phyloP scores from a whole-genome alignment of 2,329 filamentous ascomycete genomes.

The Coniosporium tulheliwenetii region DNA sequence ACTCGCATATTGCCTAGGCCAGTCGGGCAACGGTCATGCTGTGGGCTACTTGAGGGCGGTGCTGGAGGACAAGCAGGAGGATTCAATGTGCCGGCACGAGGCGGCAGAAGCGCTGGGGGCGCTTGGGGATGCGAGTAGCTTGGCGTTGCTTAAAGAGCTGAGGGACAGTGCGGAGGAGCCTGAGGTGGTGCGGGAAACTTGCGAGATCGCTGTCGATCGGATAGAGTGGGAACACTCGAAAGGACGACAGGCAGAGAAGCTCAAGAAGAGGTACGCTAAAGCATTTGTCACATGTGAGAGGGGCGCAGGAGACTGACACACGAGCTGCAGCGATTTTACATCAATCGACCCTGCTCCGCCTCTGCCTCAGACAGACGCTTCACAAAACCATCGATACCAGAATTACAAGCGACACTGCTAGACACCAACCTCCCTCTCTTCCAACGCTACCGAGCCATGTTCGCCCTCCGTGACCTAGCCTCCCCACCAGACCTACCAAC shows the following conservation, averaged over 20 bases:
- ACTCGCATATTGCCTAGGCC: constrained; percentile 89
- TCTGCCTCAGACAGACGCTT: constrained; percentile 45
- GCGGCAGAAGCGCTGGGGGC: constrained; percentile 90
- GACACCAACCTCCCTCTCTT: constrained; percentile 71
- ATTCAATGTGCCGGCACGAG: constrained; percentile 92
- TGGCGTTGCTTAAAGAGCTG: constrained; percentile 58
- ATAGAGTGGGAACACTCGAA: constrained; percentile 85
- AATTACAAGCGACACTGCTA: constrained; percentile 63
- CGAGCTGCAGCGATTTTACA: constrained; percentile 60
- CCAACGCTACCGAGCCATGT: constrained; percentile 93
- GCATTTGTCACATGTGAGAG: neutral
- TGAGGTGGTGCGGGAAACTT: constrained; percentile 80
- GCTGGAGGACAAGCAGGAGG: constrained; percentile 64
- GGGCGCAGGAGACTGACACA: constrained; percentile 5
- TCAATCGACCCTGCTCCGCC: constrained; percentile 93
- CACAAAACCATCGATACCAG: constrained; percentile 47
- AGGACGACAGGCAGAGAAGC: constrained; percentile 53
- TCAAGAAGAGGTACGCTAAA: constrained; percentile 57
- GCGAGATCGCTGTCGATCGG: constrained; percentile 87
- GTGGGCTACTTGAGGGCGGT: constrained; percentile 58
- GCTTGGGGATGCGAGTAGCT: constrained; percentile 56
- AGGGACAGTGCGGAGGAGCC: constrained; percentile 63
- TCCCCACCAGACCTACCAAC: constrained; percentile 85
- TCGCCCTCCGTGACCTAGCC: constrained; percentile 83
- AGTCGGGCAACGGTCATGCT: constrained; percentile 65